A percentile compares a stretch with the other conserved stretches of the same genome.
Conservation (phyloP, 2,329 filamentous ascomycete species). For the Eutypella sp. region DNA sequence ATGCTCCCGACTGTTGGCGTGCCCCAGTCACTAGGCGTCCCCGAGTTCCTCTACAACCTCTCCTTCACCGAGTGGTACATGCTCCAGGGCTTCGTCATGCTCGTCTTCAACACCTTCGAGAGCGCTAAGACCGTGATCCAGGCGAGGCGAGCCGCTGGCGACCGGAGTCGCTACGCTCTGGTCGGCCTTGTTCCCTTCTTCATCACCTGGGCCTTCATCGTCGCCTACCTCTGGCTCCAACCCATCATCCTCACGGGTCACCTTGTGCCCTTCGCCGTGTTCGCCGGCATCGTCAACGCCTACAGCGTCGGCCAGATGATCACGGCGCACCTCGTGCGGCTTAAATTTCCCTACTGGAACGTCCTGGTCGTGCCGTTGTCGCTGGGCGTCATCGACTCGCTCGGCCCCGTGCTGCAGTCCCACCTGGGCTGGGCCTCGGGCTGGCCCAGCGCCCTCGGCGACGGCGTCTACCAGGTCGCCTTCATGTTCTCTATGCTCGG, state of each 20-base stretch:
- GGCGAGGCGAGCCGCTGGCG: slow-evolving; percentile 68
- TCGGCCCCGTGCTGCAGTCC: slow-evolving; percentile 63
- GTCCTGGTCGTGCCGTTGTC: slow-evolving; percentile 73
- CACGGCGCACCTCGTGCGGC: slow-evolving; percentile 83
- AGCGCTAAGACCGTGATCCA: slow-evolving; percentile 80
- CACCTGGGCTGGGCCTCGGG: slow-evolving; percentile 57
- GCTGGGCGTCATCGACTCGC: slow-evolving; percentile 72
- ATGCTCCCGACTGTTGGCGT: slow-evolving; percentile 69
- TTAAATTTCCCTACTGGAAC: slow-evolving; percentile 86
- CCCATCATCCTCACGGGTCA: slow-evolving; percentile 77
- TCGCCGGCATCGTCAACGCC: slow-evolving; percentile 84
- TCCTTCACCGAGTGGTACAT: slow-evolving; percentile 93
- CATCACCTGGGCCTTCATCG: slow-evolving; percentile 69
- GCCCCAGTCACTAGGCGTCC: slow-evolving; percentile 59
- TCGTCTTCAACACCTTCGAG: slow-evolving; percentile 79
- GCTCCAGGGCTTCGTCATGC: slow-evolving; percentile 74
- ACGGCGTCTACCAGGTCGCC: slow-evolving; percentile 80
- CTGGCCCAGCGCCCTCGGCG: slow-evolving; percentile 72
- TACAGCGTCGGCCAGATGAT: slow-evolving; percentile 97
- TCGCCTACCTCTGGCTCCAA: slow-evolving; percentile 77
- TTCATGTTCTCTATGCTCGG: slow-evolving; percentile 89
- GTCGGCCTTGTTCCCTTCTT: slow-evolving; percentile 80
- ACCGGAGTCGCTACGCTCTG: slow-evolving; percentile 68
- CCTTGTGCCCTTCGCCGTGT: slow-evolving; percentile 83
- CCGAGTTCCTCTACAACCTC: slow-evolving; percentile 67